A percentile compares a stretch with the other conserved stretches of the same genome.
Conservation (phyloP, 495 filamentous ascomycete genomes). For the Annulohypoxylon nitens region DNA sequence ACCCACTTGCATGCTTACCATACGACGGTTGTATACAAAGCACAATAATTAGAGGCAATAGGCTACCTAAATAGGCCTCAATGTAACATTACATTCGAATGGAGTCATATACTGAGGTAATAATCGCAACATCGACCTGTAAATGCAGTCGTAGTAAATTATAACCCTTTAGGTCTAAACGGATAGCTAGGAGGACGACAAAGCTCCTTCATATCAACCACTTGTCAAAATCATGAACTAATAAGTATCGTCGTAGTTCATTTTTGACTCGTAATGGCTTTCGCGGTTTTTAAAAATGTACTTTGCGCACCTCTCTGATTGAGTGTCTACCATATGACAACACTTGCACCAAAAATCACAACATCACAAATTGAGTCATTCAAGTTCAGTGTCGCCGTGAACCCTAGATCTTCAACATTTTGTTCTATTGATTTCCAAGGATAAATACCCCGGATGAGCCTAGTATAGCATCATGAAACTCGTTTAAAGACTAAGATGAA, state of each 20-base stretch:
- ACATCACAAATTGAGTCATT: too few species aligned
- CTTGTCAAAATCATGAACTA: neutral
- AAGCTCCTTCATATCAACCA: neutral
- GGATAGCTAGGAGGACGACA: neutral
- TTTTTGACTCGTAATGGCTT: too few species aligned
- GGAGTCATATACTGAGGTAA: neutral
- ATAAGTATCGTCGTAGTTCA: too few species aligned
- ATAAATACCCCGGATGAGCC: neutral
- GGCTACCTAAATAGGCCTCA: neutral
- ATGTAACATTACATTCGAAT: neutral
- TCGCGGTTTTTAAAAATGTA: too few species aligned
- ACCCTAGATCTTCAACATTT: neutral
- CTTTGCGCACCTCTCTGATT: too few species aligned
- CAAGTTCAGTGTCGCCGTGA: neutral
- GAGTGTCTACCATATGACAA: too few species aligned
- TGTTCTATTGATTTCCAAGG: neutral
- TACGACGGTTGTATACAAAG: neutral
- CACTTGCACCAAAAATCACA: too few species aligned
- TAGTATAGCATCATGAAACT: neutral
- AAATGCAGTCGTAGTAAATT: neutral
- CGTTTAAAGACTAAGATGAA: neutral
- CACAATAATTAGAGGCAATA: neutral
- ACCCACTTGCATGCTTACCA: constrained; percentile 1
- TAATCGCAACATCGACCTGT: neutral
- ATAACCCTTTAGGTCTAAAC: neutral